Conservation (phyloP, 495 filamentous ascomycete species). For the Cryomyces antarcticus region DNA sequence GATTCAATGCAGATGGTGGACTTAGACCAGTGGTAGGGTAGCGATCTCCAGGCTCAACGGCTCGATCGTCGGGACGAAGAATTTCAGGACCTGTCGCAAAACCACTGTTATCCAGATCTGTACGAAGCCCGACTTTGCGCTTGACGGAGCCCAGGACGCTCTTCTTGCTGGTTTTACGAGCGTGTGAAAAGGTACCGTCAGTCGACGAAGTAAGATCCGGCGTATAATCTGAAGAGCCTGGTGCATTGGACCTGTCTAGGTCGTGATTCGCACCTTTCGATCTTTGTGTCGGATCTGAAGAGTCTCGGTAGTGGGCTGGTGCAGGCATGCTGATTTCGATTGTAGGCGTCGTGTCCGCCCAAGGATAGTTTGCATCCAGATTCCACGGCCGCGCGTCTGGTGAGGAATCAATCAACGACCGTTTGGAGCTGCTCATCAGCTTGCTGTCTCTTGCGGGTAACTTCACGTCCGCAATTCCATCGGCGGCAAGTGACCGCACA, state of each 20-base stretch:
- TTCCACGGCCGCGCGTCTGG: constrained; percentile 17
- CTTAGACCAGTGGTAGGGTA: constrained; percentile 17
- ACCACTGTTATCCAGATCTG: neutral
- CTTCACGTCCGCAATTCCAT: constrained; percentile 5
- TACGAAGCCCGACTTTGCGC: constrained; percentile 6
- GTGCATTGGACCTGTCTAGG: neutral
- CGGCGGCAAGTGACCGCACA: neutral
- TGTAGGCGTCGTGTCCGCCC: constrained; percentile 8
- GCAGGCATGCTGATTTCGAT: constrained; percentile 17
- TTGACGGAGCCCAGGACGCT: constrained; percentile 8
- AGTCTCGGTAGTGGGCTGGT: constrained; percentile 4
- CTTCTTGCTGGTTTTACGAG: constrained; percentile 3
- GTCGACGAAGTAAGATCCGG: neutral
- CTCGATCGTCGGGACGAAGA: constrained; percentile 1
- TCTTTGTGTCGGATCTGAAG: neutral
- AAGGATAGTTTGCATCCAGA: constrained; percentile 20
- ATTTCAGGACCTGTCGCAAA: neutral
- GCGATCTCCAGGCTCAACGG: constrained; percentile 17
- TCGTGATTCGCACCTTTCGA: neutral
- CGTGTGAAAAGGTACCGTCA: neutral
- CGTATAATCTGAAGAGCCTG: neutral
- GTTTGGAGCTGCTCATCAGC: constrained; percentile 2
- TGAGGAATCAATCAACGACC: neutral
- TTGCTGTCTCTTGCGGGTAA: constrained; percentile 1
- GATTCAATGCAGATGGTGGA: constrained; percentile 9